Conservation (phyloP, 2,329 filamentous ascomycete species). For the Didymella exigua region DNA sequence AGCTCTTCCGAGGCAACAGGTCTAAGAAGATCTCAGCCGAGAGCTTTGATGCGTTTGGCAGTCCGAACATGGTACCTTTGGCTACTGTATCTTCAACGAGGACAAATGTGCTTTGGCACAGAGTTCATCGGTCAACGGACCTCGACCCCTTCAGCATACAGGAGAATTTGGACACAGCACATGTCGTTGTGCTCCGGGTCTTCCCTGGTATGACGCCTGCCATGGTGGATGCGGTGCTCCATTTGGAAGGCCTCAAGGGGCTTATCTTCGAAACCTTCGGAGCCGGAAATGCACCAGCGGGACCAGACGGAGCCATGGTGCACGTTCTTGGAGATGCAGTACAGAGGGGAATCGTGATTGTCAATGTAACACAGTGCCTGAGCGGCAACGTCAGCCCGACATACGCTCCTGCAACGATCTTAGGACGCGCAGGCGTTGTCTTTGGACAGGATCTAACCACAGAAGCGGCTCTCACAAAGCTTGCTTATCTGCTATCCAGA, state of each 20-base stretch:
- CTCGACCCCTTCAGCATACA: conserved; percentile 77
- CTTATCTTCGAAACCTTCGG: conserved; percentile 91
- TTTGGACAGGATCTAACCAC: conserved; percentile 89
- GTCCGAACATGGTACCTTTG: conserved; percentile 82
- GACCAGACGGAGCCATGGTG: conserved; percentile 77
- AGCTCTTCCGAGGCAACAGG: conserved; percentile 84
- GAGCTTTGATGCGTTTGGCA: conserved; percentile 84
- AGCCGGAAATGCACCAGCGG: conserved; percentile 87
- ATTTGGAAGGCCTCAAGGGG: conserved; percentile 75
- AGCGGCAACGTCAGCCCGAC: conserved; percentile 49
- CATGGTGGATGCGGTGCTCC: conserved; percentile 86
- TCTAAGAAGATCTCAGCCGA: conserved; percentile 87
- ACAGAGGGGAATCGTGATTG: conserved; percentile 78
- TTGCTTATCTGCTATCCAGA: conserved; percentile 80
- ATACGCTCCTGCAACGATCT: conserved; percentile 61
- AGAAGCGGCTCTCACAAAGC: conserved; percentile 88
- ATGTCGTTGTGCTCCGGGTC: conserved; percentile 86
- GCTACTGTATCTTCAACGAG: conserved; percentile 81
- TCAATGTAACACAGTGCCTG: conserved; percentile 90
- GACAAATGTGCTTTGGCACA: conserved; percentile 79
- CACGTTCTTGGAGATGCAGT: conserved; percentile 79
- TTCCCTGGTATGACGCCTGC: conserved; percentile 94
- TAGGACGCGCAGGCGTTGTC: conserved; percentile 83
- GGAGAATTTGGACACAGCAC: conserved; percentile 75
- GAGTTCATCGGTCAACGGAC: conserved; percentile 74